These are phyloP conservation scores for Cladophialophora bantiana DNA, from an alignment of 2,329 filamentous ascomycete species.

Conservation along the genomic window DNA sequence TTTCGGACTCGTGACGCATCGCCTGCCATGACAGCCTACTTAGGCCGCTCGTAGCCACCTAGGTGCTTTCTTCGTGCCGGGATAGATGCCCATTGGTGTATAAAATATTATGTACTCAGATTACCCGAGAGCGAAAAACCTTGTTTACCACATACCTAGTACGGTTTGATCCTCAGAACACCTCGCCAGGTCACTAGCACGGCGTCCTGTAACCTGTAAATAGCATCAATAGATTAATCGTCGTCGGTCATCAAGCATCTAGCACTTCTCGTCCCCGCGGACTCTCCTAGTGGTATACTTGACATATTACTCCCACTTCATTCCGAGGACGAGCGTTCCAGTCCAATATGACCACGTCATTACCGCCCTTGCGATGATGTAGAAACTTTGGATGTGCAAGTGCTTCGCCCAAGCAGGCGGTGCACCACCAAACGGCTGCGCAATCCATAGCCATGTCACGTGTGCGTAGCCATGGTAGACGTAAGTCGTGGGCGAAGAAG, in stretches of 20 bases:
- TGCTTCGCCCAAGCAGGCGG: background rate
- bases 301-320: background rate
- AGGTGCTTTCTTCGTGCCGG: too few species aligned
- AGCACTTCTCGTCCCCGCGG: background rate
- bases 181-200: too few species aligned
- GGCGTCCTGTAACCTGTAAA: too few species aligned
- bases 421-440: background rate
- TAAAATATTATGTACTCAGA: too few species aligned
- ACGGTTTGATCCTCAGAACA: too few species aligned
- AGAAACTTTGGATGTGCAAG: background rate
- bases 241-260: background rate
- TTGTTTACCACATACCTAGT: too few species aligned
- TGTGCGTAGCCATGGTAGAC: background rate
- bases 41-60: too few species aligned
- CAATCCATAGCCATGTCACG: background rate
- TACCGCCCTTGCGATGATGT: background rate
- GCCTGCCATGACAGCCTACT: too few species aligned
- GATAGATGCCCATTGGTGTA: too few species aligned
- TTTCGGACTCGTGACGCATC: too few species aligned
- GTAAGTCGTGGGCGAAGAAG: background rate
- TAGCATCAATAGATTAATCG: too few species aligned
- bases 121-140: too few species aligned
- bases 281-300: background rate
- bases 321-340: background rate
- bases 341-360: background rate